Base-by-base conservation (phyloP, 805 yeast species). In the Phaffomyces antillensis region DNA sequence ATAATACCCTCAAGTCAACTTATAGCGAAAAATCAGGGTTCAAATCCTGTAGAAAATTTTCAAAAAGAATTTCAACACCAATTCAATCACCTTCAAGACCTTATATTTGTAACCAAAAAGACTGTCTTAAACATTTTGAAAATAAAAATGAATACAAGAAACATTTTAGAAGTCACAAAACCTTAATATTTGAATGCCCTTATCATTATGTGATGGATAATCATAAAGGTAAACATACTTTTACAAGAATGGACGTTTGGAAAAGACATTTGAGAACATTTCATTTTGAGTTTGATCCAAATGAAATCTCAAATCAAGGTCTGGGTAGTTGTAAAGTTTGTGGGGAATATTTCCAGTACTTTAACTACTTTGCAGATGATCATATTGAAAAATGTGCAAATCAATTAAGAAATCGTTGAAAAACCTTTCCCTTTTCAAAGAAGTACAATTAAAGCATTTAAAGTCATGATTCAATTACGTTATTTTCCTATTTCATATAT, bases 171-270 rank as follows among this genome's bases (percentile, higher is more conserved):
- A 39, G 30, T 28, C 49, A 46, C 24, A 37, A 23, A 10, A 28
- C 16, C 16, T 37, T 40, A n/a, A 46, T 37, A 3, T 46, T 46
- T 32, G 36, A 37, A 25, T 46, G 49, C 35, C 49, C 49, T 11
- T 46, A 43, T 30, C 41, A 46, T 35, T n/a, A 16, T 20, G 33
- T 40, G 4, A 30, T 46, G 40, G 39, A 40, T 5, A 84, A 90
- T 59, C 93, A 84, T 60, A 70, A 84, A 44, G 83, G 82, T 51
- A 86, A 84, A 18, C 90, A 91, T 15, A 76, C 86, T 0, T 85
- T 85, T 63, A 79, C 78, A 54, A 68, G 93, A 38, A 63, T 83
- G 48, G 93, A 85, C 56, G 90, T 85, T 28, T 66, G 84, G 50
- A 84, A 84, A 52, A 70, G 93, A 38, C 93, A 85, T 61, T 64